Evolutionary conservation across 345 rosid genomes (phyloP).

Genomic region (Eucalyptus caleyi): DNA sequence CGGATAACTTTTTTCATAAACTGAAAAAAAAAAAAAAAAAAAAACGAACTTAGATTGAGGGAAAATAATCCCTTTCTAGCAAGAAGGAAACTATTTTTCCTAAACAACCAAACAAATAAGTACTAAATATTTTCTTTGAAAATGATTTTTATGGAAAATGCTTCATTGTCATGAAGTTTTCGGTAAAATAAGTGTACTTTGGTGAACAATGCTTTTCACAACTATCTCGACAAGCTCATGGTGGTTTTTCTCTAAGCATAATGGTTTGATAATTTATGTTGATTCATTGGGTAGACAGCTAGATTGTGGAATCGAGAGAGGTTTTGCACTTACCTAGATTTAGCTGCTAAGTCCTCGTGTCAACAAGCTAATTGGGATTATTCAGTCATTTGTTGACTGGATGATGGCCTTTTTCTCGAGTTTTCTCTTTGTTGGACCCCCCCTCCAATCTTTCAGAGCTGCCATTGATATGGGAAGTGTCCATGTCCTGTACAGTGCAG

Average conservation of each 20-base stretch:
- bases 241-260: neutral
- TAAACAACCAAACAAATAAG: neutral
- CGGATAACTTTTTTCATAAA: neutral
- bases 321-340: neutral
- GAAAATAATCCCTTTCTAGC: neutral
- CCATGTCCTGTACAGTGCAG: neutral
- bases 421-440: neutral
- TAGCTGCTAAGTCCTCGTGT: neutral
- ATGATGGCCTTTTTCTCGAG: neutral
- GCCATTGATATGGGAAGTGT: neutral
- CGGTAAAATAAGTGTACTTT: fast-evolving
- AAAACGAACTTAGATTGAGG: neutral
- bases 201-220: too few relatives aligned
- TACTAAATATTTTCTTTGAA: too few relatives aligned
- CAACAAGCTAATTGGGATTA: neutral
- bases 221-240: neutral
- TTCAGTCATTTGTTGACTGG: neutral
- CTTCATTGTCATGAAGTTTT: neutral
- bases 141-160: neutral
- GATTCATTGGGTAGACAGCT: neutral
- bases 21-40: neutral
- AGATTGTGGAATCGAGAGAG: neutral
- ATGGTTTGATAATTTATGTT: neutral
- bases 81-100: neutral
- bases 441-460: neutral